These are phyloP conservation scores for Trametes maxima DNA, from an alignment of 768 basidiomycete genomes.

Conservation along the genomic window DNA sequence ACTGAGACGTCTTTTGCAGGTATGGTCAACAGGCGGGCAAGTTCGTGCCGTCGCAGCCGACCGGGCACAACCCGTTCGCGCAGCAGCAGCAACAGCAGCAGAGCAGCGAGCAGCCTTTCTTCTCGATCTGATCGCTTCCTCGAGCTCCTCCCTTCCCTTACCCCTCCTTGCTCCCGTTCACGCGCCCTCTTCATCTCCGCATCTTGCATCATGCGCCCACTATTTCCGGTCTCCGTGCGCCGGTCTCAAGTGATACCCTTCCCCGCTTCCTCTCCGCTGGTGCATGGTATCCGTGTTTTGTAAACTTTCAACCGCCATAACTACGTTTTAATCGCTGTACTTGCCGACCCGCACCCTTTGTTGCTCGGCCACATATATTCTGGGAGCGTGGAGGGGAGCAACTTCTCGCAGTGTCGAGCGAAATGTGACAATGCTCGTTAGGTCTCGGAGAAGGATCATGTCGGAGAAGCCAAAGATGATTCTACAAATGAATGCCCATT, in stretches of 20 bases:
- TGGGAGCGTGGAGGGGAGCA: background rate
- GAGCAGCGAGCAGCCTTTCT: conserved; percentile 37
- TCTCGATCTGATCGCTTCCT: conserved; percentile 30
- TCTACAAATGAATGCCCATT: no score
- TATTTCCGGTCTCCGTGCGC: background rate
- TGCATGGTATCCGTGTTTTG: background rate
- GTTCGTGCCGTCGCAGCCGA: conserved; percentile 32
- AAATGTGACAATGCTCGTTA: no score
- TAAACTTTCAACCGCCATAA: background rate
- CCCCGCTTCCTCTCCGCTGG: background rate
- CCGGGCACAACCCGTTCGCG: conserved; percentile 67
- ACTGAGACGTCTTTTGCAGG: conserved; percentile 41
- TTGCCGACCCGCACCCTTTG: background rate
- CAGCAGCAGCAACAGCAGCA: conserved; percentile 53
- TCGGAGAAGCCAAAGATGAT: no score
- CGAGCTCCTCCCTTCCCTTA: background rate
- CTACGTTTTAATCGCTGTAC: background rate
- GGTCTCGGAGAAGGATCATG: no score
- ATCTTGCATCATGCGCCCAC: no score
- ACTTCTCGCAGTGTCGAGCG: no score
- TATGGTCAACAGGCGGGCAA: conserved; percentile 43
- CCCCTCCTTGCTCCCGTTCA: conserved; percentile 7
- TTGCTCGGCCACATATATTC: background rate
- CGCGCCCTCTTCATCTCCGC: background rate
- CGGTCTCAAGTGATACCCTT: conserved; percentile 1